phyloP scores from a whole-genome alignment of 2,329 filamentous ascomycete species.

The Aspergillus sp. region DNA sequence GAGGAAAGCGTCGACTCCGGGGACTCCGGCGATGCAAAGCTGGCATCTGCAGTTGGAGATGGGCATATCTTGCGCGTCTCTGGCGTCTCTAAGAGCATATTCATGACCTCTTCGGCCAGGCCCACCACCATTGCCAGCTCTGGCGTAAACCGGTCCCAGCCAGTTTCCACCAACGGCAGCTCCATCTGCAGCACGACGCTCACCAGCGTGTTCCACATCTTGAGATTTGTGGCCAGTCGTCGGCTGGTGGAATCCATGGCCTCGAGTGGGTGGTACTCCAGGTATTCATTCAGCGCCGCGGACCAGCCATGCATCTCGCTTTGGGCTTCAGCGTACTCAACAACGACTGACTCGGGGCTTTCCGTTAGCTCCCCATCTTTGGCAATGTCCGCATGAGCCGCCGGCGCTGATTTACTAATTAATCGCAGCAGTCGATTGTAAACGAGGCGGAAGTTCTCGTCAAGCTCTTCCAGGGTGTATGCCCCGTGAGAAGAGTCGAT shows the following conservation, averaged over 20 bases:
- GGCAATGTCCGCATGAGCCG: not conserved
- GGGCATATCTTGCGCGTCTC: not conserved
- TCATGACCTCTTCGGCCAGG: slow-evolving; percentile 12
- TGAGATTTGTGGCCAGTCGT: slow-evolving; percentile 8
- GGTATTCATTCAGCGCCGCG: slow-evolving; percentile 11
- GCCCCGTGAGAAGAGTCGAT: not conserved
- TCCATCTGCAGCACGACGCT: slow-evolving; percentile 10
- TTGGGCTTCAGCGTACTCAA: not conserved
- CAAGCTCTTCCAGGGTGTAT: slow-evolving; percentile 12
- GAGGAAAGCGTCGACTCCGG: not conserved
- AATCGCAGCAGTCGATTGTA: slow-evolving; percentile 16
- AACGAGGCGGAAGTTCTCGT: slow-evolving; percentile 11
- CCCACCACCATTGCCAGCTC: slow-evolving; percentile 8
- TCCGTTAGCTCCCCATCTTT: not conserved
- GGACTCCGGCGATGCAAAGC: not conserved
- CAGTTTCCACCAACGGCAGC: slow-evolving; percentile 9
- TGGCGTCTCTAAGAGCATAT: not conserved
- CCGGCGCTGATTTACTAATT: not conserved
- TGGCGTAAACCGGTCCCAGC: slow-evolving; percentile 11
- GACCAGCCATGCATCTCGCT: slow-evolving; percentile 12
- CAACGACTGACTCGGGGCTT: not conserved
- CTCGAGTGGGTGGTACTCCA: slow-evolving; percentile 1
- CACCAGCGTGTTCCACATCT: slow-evolving; percentile 14
- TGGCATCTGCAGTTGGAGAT: slow-evolving; percentile 5
- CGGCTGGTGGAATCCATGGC: not conserved